These are phyloP conservation scores for Colletotrichum horii DNA, from an alignment of 2,329 filamentous ascomycete genomes.

Conservation along the genomic window DNA sequence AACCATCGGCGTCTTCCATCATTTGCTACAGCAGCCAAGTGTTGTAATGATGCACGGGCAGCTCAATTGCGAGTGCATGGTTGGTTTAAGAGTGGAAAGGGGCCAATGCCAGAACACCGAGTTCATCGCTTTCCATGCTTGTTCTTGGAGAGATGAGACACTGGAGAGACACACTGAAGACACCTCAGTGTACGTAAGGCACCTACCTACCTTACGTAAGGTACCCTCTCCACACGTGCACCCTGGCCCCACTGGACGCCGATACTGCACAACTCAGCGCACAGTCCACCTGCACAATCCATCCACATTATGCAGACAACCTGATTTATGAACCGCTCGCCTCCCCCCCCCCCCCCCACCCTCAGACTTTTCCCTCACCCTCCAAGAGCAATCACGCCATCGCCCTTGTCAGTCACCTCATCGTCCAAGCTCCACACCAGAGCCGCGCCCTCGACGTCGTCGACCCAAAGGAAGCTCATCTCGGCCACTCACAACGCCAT, in stretches of 20 bases:
- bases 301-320: neutral
- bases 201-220: no score
- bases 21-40: neutral
- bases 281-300: neutral
- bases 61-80: neutral
- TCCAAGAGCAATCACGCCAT: conserved; percentile 20
- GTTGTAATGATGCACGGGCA: neutral
- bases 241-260: neutral
- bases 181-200: no score
- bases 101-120: neutral
- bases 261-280: neutral
- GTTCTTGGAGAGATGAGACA: neutral
- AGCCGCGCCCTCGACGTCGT: conserved; percentile 20
- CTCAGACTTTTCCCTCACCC: conserved; percentile 1
- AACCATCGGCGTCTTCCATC: neutral
- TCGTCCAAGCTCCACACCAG: conserved; percentile 22
- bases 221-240: neutral
- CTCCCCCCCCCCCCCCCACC: neutral
- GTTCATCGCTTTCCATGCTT: neutral
- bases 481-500: conserved; percentile 3
- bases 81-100: neutral
- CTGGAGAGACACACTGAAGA: no score
- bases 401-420: conserved; percentile 19
- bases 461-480: conserved; percentile 17
- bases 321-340: neutral